Conservation (phyloP, 2,329 filamentous ascomycete species). For the Pseudogymnoascus sp. region DNA sequence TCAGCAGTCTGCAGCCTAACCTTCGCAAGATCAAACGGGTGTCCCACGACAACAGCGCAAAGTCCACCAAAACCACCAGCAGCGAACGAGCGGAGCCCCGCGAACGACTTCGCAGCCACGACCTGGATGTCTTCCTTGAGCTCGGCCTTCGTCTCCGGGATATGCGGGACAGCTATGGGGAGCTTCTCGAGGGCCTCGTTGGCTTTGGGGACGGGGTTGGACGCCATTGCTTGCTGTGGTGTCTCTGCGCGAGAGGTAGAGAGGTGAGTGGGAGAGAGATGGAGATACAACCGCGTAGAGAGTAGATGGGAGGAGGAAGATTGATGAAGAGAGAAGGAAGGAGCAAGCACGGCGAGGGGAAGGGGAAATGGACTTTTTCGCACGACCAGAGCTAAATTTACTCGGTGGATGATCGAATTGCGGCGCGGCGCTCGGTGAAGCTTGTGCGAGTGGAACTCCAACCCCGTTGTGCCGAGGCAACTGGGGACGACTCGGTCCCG, state of each 20-base stretch:
- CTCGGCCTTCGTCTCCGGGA: slow-evolving; percentile 27
- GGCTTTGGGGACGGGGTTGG: background rate
- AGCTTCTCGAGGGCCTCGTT: slow-evolving; percentile 3
- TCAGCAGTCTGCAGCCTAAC: slow-evolving; percentile 95
- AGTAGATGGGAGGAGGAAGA: background rate
- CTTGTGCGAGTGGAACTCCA: slow-evolving; percentile 6
- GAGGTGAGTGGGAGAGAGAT: background rate
- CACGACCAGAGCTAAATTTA: slow-evolving; percentile 6
- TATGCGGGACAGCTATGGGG: slow-evolving; percentile 20
- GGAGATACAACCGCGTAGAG: background rate
- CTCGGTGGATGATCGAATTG: background rate
- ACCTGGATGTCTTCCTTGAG: slow-evolving; percentile 23
- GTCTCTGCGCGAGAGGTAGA: slow-evolving; percentile 4
- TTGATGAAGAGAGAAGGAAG: background rate
- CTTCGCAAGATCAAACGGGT: slow-evolving; percentile 97
- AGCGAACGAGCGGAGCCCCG: slow-evolving; percentile 69
- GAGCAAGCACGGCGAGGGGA: background rate
- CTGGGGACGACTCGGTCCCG: background rate
- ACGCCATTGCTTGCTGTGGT: background rate
- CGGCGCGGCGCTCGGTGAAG: slow-evolving; percentile 4
- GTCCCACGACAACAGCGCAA: slow-evolving; percentile 87
- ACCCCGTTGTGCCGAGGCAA: slow-evolving; percentile 6
- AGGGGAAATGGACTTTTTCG: background rate
- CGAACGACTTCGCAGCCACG: slow-evolving; percentile 32
- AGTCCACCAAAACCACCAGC: slow-evolving; percentile 91